Evolutionary conservation across 768 basidiomycete genomes (phyloP).

Genomic region (Calocera viscosa): DNA sequence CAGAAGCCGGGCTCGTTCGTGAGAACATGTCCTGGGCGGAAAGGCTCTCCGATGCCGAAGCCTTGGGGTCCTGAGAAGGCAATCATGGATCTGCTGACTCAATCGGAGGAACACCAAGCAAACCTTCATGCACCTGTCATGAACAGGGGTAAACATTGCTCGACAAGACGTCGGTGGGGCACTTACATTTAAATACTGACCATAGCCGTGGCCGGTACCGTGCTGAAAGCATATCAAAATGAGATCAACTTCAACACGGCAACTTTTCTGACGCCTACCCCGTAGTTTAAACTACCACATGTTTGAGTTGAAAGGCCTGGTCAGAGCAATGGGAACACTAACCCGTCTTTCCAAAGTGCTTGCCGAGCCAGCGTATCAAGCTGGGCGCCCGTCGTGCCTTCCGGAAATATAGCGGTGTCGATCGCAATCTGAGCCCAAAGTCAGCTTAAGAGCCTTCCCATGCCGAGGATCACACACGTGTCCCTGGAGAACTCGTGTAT

Average conservation of each 20-base stretch:
- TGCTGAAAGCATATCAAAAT: constrained; percentile 37
- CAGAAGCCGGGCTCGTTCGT: constrained; percentile 93
- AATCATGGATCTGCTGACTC: background rate
- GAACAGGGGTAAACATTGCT: background rate
- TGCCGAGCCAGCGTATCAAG: constrained; percentile 83
- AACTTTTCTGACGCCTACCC: constrained; percentile 11
- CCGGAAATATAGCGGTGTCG: constrained; percentile 79
- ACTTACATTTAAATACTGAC: constrained; percentile 50
- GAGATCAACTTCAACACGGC: constrained; percentile 37
- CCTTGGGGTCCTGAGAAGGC: constrained; percentile 39
- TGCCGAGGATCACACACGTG: constrained; percentile 47
- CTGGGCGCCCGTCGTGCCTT: constrained; percentile 71
- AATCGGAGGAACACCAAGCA: background rate
- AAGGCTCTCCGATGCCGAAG: constrained; percentile 54
- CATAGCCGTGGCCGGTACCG: constrained; percentile 85
- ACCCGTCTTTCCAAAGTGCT: constrained; percentile 73
- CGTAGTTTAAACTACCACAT: constrained; percentile 25
- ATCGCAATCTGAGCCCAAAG: constrained; percentile 60
- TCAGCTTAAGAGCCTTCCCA: constrained; percentile 17
- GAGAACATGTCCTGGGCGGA: constrained; percentile 77
- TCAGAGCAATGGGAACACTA: background rate
- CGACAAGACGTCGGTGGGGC: background rate
- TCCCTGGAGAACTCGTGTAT: constrained; percentile 88
- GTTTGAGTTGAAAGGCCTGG: background rate
- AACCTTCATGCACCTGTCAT: constrained; percentile 20